A percentile compares a stretch with the other conserved stretches of the same genome.
phyloP scores from a whole-genome alignment of 768 basidiomycete species.

The Pulveroboletus sp. region DNA sequence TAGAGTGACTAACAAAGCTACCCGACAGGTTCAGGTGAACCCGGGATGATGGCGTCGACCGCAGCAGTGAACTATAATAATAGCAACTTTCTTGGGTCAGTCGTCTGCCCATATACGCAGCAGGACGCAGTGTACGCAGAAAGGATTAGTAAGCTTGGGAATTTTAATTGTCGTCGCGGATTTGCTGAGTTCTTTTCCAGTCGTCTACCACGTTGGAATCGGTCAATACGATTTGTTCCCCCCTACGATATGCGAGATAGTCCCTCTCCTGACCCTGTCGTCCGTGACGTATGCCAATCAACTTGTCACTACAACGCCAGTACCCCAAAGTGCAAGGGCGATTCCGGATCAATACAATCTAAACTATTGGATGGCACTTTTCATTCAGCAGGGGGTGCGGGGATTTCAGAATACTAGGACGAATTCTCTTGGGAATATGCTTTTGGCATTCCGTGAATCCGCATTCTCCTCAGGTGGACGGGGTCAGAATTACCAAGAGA shows the following conservation, averaged over 20 bases:
- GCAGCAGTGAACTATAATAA: constrained; percentile 1
- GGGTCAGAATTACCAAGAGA: neutral
- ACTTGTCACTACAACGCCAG: neutral
- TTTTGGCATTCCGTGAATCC: neutral
- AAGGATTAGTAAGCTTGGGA: neutral
- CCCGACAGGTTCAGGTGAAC: neutral
- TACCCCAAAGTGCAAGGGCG: neutral
- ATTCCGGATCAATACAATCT: constrained; percentile 3
- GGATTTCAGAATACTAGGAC: neutral
- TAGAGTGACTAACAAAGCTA: neutral
- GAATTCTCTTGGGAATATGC: constrained; percentile 4
- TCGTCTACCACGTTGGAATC: neutral
- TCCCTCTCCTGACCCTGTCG: neutral
- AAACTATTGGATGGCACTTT: neutral
- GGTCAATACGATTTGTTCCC: neutral
- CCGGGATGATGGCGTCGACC: neutral
- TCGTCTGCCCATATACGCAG: neutral
- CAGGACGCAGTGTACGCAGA: neutral
- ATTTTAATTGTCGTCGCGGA: neutral
- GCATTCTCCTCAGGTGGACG: neutral
- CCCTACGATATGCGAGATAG: constrained; percentile 6
- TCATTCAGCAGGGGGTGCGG: neutral
- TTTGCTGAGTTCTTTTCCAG: neutral
- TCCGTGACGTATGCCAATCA: constrained; percentile 1
- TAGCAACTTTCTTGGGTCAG: neutral